These are phyloP conservation scores for Pisolithus microcarpus DNA, from an alignment of 768 basidiomycete species.

Conservation along the genomic window DNA sequence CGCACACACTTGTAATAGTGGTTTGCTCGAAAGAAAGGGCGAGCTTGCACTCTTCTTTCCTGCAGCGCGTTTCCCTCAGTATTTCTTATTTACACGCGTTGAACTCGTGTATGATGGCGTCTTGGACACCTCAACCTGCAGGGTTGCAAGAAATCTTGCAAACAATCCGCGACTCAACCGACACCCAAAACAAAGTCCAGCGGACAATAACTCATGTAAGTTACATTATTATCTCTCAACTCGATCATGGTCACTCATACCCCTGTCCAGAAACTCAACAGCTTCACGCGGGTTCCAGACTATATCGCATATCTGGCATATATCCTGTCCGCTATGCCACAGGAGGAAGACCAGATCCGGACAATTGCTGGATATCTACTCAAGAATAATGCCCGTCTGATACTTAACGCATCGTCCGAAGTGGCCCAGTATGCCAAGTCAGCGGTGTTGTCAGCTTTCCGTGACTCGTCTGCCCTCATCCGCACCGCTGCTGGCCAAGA, in stretches of 20 bases:
- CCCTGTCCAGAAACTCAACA: slow-evolving; percentile 70
- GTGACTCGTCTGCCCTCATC: slow-evolving; percentile 76
- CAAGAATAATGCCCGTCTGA: slow-evolving; percentile 88
- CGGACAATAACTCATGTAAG: slow-evolving; percentile 75
- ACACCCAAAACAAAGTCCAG: slow-evolving; percentile 67
- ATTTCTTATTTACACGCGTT: slow-evolving; percentile 22
- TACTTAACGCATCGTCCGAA: slow-evolving; percentile 58
- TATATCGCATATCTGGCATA: slow-evolving; percentile 95
- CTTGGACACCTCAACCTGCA: slow-evolving; percentile 78
- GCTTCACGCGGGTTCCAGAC: slow-evolving; percentile 81
- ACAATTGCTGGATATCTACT: slow-evolving; percentile 94
- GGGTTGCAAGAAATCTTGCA: slow-evolving; percentile 88
- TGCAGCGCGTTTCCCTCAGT: slow-evolving; percentile 23
- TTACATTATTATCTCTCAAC: slow-evolving; percentile 13
- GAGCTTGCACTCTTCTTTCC: slow-evolving; percentile 15
- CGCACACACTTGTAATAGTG: slow-evolving; percentile 23
- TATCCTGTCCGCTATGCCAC: slow-evolving; percentile 73
- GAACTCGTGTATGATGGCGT: slow-evolving; percentile 42
- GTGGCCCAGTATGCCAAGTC: slow-evolving; percentile 70
- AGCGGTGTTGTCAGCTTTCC: slow-evolving; percentile 75
- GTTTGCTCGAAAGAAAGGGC: slow-evolving; percentile 8
- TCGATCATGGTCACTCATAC: slow-evolving; percentile 14
- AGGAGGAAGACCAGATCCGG: slow-evolving; percentile 88
- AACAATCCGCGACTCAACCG: slow-evolving; percentile 87
- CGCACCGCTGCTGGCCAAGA: slow-evolving; percentile 92